These are phyloP conservation scores for Penicillium cataractarum DNA, from an alignment of 495 filamentous ascomycete species.

Conservation along the genomic window DNA sequence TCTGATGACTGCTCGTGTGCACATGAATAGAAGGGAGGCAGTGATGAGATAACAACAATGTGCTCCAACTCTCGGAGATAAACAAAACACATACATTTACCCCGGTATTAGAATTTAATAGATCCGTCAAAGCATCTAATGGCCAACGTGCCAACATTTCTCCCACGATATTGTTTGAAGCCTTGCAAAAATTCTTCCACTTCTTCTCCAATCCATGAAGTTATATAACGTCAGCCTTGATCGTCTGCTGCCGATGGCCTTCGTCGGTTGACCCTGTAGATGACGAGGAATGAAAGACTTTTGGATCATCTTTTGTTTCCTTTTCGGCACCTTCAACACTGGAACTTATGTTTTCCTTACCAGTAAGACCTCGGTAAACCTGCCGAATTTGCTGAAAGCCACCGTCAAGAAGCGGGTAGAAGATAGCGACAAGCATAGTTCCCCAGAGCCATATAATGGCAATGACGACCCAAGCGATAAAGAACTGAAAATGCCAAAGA, in stretches of 20 bases:
- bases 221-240: background rate
- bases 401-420: slow-evolving; percentile 42
- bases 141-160: too few relatives aligned
- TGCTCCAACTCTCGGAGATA: too few relatives aligned
- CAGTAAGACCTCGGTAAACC: slow-evolving; percentile 25
- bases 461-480: slow-evolving; percentile 76
- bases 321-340: background rate
- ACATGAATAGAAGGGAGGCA: too few relatives aligned
- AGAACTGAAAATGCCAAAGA: slow-evolving; percentile 61
- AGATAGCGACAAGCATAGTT: slow-evolving; percentile 38
- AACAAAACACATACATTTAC: too few relatives aligned
- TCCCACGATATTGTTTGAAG: too few relatives aligned
- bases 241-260: background rate
- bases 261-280: slow-evolving; percentile 23
- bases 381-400: slow-evolving; percentile 34
- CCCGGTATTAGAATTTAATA: too few relatives aligned
- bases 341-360: too few relatives aligned
- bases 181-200: too few relatives aligned
- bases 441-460: slow-evolving; percentile 75
- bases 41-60: too few relatives aligned
- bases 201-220: too few relatives aligned
- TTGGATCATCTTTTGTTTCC: slow-evolving; percentile 4
- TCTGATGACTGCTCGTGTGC: too few relatives aligned
- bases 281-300: slow-evolving; percentile 11
- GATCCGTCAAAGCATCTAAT: too few relatives aligned